Evolutionary conservation across 2,329 filamentous ascomycete species (phyloP).

Genomic region (Talaromyces verruculosus): DNA sequence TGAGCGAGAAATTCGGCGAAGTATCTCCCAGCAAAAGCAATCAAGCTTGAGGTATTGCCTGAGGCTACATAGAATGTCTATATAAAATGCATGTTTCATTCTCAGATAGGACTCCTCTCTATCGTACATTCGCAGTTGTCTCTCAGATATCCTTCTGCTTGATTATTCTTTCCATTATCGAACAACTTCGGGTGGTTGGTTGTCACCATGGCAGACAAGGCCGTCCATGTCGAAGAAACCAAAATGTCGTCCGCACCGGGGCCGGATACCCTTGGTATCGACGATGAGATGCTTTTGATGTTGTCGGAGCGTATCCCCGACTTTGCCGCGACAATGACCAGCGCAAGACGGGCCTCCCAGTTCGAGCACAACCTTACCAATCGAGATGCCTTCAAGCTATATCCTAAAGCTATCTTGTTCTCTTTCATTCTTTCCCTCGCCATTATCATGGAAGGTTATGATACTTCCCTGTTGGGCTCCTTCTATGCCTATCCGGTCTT

Average conservation of each 20-base stretch:
- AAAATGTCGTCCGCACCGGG: conserved; percentile 23
- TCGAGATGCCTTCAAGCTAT: conserved; percentile 24
- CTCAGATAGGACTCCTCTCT: background rate
- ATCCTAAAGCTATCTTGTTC: conserved; percentile 34
- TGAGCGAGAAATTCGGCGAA: conserved; percentile 14
- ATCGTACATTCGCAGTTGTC: background rate
- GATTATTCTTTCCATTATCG: background rate
- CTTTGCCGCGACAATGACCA: conserved; percentile 12
- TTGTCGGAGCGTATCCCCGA: conserved; percentile 38
- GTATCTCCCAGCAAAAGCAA: background rate
- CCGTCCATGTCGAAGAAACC: conserved; percentile 15
- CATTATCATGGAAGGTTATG: conserved; percentile 56
- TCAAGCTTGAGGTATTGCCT: background rate
- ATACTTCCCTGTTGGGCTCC: conserved; percentile 52
- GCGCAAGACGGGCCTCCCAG: conserved; percentile 8
- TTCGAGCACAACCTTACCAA: conserved; percentile 26
- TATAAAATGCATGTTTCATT: conserved; percentile 7
- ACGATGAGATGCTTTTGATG: conserved; percentile 29
- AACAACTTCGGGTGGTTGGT: background rate
- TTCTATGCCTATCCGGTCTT: conserved; percentile 51
- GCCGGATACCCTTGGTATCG: conserved; percentile 31
- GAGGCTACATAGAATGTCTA: background rate
- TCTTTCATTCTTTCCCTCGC: conserved; percentile 46
- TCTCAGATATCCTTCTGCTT: background rate
- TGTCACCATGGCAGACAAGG: conserved; percentile 8